phyloP scores from a whole-genome alignment of 345 rosid genomes.

The Draba incana region DNA sequence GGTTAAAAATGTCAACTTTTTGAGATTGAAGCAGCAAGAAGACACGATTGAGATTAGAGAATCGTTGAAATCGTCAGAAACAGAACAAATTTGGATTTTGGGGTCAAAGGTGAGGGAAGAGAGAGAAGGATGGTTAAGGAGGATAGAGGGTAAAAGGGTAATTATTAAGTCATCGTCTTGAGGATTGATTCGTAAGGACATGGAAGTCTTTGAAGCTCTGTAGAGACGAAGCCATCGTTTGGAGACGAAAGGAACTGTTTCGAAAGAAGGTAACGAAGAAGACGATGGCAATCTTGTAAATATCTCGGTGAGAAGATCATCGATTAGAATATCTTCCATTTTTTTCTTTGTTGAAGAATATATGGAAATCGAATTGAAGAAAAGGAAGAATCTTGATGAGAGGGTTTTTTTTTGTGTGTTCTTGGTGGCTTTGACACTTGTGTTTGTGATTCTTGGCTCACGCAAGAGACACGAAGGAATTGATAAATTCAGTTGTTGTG shows the following conservation, averaged over 20 bases:
- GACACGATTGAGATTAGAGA: slow-evolving; percentile 50
- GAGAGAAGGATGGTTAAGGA: slow-evolving; percentile 59
- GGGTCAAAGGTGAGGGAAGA: slow-evolving; percentile 56
- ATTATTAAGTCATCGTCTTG: slow-evolving; percentile 38
- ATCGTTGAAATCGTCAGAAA: slow-evolving; percentile 35
- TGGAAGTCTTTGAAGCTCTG: slow-evolving; percentile 65
- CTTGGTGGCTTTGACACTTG: slow-evolving; percentile 31
- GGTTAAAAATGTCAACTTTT: slow-evolving; percentile 54
- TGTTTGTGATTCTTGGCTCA: slow-evolving; percentile 32
- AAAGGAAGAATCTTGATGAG: neutral
- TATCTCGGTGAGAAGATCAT: slow-evolving; percentile 81
- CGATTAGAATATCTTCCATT: slow-evolving; percentile 70
- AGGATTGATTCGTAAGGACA: slow-evolving; percentile 59
- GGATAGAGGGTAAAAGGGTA: slow-evolving; percentile 53
- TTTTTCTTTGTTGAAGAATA: neutral
- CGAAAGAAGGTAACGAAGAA: slow-evolving; percentile 44
- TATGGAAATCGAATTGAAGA: slow-evolving; percentile 19
- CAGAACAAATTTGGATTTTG: slow-evolving; percentile 8
- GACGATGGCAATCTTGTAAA: slow-evolving; percentile 55
- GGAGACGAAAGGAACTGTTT: slow-evolving; percentile 68
- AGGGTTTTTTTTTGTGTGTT: neutral
- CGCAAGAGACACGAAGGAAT: slow-evolving; percentile 32
- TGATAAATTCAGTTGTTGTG: slow-evolving; percentile 15
- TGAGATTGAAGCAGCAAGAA: slow-evolving; percentile 53
- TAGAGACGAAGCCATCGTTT: slow-evolving; percentile 90